A percentile compares a stretch with the other conserved stretches of the same genome.
Evolutionary conservation across 2,329 filamentous ascomycete species (phyloP).

Genomic region (Neoascochyta sp.): DNA sequence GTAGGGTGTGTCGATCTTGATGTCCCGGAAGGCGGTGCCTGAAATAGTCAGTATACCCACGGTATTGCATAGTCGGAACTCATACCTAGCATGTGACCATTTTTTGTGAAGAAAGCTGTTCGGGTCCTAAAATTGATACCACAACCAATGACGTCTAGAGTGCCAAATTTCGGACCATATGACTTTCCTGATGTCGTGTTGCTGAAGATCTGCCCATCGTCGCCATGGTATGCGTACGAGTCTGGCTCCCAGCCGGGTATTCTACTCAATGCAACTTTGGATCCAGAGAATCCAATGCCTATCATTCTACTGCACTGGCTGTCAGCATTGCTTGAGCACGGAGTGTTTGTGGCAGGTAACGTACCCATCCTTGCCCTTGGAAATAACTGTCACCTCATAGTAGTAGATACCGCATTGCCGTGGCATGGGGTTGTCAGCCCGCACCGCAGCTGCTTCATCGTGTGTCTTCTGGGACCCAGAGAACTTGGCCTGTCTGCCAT

Average conservation of each 20-base stretch:
- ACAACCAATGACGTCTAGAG: constrained; percentile 60
- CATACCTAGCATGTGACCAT: constrained; percentile 57
- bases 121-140: constrained; percentile 62
- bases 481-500: constrained; percentile 69
- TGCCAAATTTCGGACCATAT: constrained; percentile 59
- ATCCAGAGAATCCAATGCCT: constrained; percentile 59
- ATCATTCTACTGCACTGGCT: constrained; percentile 39
- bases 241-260: constrained; percentile 64
- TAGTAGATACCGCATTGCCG: constrained; percentile 91
- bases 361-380: constrained; percentile 65
- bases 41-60: constrained; percentile 11
- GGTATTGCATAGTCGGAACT: not conserved
- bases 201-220: constrained; percentile 62
- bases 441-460: constrained; percentile 76
- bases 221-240: constrained; percentile 64
- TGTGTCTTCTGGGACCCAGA: constrained; percentile 53
- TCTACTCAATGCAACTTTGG: constrained; percentile 57
- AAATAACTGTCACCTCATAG: constrained; percentile 69
- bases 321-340: no score
- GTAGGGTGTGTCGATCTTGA: constrained; percentile 60
- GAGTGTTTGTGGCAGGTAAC: constrained; percentile 32
- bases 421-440: constrained; percentile 83
- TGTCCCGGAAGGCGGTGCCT: constrained; percentile 69
- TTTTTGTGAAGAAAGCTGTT: constrained; percentile 63
- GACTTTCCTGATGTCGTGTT: constrained; percentile 54